Conservation (phyloP, 73 alveolate species). For the Tetrahymena elliotti region DNA sequence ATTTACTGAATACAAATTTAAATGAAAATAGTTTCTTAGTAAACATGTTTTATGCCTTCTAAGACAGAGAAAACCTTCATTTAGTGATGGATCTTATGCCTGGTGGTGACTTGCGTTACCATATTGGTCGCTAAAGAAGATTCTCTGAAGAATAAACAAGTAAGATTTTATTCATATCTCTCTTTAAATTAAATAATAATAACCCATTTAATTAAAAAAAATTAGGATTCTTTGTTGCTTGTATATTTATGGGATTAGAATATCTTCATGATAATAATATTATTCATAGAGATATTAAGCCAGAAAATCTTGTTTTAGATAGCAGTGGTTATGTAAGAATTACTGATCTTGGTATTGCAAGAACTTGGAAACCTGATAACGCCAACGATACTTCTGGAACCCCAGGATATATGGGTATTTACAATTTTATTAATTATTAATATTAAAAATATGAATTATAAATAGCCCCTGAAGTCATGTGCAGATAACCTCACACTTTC, state of each 20-base stretch:
- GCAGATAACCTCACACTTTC: constrained; percentile 83
- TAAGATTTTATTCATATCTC: constrained; percentile 13
- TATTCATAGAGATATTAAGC: constrained; percentile 37
- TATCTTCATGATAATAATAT: constrained; percentile 25
- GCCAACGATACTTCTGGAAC: constrained; percentile 78
- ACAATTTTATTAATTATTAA: not conserved
- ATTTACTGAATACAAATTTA: no score
- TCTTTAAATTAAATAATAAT: not conserved
- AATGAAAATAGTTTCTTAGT: constrained; percentile 58
- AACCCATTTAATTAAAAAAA: not conserved
- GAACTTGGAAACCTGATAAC: constrained; percentile 65
- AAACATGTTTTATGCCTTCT: constrained; percentile 87
- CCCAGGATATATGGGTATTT: constrained; percentile 83
- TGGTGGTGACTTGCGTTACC: constrained; percentile 93
- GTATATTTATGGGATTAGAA: constrained; percentile 18
- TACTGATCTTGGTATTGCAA: constrained; percentile 81
- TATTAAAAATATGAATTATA: not conserved
- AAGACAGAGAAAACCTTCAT: constrained; percentile 82
- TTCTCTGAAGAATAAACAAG: constrained; percentile 85
- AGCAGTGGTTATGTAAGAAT: constrained; percentile 58
- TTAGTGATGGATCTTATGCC: constrained; percentile 76
- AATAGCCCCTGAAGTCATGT: constrained; percentile 84
- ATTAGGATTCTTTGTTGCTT: constrained; percentile 24
- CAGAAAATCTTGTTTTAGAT: constrained; percentile 30
- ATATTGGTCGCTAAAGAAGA: constrained; percentile 65